phyloP scores from a whole-genome alignment of 2,329 filamentous ascomycete species.

The Zymoseptoria crescenta region DNA sequence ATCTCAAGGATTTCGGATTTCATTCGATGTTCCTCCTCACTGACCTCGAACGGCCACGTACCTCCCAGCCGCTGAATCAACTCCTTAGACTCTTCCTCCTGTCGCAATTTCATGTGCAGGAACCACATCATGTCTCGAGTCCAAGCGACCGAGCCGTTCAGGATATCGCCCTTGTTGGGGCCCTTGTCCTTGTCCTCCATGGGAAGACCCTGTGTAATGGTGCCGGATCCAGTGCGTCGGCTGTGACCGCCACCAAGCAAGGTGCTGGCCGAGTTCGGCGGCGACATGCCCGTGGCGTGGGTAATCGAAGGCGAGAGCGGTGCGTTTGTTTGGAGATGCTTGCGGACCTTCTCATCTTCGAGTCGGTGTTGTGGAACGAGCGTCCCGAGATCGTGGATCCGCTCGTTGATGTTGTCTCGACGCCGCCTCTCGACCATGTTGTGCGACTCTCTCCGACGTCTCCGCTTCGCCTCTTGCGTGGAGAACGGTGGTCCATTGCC shows the following conservation, averaged over 20 bases:
- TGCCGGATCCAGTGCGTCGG: conserved; percentile 58
- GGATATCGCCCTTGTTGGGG: conserved; percentile 96
- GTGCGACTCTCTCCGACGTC: conserved; percentile 85
- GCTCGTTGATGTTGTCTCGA: conserved; percentile 96
- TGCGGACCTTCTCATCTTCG: conserved; percentile 94
- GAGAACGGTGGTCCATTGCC: conserved; percentile 46
- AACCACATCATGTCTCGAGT: conserved; percentile 98
- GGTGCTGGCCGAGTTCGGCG: conserved; percentile 76
- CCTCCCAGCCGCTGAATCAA: conserved; percentile 65
- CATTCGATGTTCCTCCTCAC: conserved; percentile 93
- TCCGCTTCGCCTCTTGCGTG: conserved; percentile 87
- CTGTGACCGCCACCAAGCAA: conserved; percentile 78
- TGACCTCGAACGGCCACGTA: conserved; percentile 70
- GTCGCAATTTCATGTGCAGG: conserved; percentile 77
- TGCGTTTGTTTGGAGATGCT: conserved; percentile 86
- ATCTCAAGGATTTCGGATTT: conserved; percentile 84
- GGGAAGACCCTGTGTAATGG: conserved; percentile 85
- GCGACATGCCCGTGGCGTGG: conserved; percentile 58
- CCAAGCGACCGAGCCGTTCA: conserved; percentile 96
- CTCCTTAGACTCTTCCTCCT: conserved; percentile 79
- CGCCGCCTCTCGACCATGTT: conserved; percentile 92
- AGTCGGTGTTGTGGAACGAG: conserved; percentile 86
- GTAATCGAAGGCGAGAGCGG: conserved; percentile 72
- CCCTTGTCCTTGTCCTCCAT: conserved; percentile 98
- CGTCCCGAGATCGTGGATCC: conserved; percentile 92